These are phyloP conservation scores for Pseudotsuga menziesii DNA, from an alignment of 75 land plant genomes.

Conservation along the genomic window DNA sequence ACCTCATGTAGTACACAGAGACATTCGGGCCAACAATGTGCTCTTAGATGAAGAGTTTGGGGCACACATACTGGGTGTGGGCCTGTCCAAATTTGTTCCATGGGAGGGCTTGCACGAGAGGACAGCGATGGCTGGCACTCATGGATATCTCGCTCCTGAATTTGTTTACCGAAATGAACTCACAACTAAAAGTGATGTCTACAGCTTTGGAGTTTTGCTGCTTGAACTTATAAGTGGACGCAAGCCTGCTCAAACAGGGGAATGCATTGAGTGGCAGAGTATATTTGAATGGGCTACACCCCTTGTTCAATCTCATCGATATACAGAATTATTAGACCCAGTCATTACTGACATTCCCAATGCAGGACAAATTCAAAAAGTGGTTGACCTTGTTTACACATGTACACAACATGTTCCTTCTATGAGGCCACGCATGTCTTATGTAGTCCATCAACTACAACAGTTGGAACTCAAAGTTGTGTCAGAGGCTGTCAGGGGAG, in stretches of 20 bases:
- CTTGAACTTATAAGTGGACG: constrained; percentile 92
- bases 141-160: constrained; percentile 96
- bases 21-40: constrained; percentile 81
- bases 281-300: constrained; percentile 99
- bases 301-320: constrained; percentile 74
- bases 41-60: constrained; percentile 88
- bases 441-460: constrained; percentile 95
- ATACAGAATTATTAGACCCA: constrained; percentile 78
- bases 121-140: constrained; percentile 68
- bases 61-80: constrained; percentile 87
- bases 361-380: constrained; percentile 57
- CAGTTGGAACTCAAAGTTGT: constrained; percentile 37
- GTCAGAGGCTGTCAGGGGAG: constrained; percentile 8
- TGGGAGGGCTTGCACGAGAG: constrained; percentile 79
- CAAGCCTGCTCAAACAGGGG: constrained; percentile 73
- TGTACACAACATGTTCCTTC: constrained; percentile 97
- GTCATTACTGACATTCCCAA: constrained; percentile 61
- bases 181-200: constrained; percentile 94
- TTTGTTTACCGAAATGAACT: constrained; percentile 94
- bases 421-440: constrained; percentile 93
- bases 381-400: constrained; percentile 84
- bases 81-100: constrained; percentile 74
- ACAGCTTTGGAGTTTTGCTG: constrained; percentile 93
- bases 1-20: constrained; percentile 94
- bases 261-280: constrained; percentile 79